Percentiles rank a stretch among this genome's conserved stretches.
phyloP scores from a whole-genome alignment of 202 grass and related monocot species.

The Panicum hallii region DNA sequence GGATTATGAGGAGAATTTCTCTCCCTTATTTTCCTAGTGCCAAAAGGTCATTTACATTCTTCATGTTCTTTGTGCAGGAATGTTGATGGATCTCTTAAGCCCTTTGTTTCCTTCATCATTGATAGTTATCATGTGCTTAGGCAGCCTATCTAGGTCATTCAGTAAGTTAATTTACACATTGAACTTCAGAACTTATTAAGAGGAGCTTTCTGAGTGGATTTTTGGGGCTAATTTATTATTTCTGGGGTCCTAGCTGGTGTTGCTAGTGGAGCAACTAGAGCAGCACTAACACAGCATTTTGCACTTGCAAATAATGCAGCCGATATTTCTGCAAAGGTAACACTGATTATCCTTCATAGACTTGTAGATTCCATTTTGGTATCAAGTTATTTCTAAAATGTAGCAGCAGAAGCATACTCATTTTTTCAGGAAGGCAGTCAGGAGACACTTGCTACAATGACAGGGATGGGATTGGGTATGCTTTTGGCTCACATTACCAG shows the following conservation, averaged over 20 bases:
- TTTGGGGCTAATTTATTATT: conserved; percentile 27
- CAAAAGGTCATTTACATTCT: conserved; percentile 19
- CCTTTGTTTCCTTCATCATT: conserved; percentile 96
- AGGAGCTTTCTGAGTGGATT: conserved; percentile 8
- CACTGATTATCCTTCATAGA: conserved; percentile 9
- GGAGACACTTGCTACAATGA: conserved; percentile 96
- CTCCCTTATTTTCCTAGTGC: conserved; percentile 12
- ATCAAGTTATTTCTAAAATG: conserved; percentile 43
- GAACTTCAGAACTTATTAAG: conserved; percentile 3
- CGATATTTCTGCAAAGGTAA: conserved; percentile 95
- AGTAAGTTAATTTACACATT: conserved; percentile 66
- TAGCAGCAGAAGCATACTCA: conserved; percentile 38
- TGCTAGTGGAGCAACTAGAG: conserved; percentile 97
- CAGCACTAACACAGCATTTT: conserved; percentile 94
- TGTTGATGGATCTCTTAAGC: conserved; percentile 97
- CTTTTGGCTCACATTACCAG: conserved; percentile 82
- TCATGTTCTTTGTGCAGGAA: conserved; percentile 67
- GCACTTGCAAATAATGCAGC: conserved; percentile 88
- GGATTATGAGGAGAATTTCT: neutral
- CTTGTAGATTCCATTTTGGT: conserved; percentile 28
- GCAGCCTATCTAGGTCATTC: conserved; percentile 91
- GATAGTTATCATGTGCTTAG: conserved; percentile 86
- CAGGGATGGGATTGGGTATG: conserved; percentile 92
- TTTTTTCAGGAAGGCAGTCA: conserved; percentile 86
- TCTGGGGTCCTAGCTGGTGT: conserved; percentile 72